These are phyloP conservation scores for Vigna reflexopilosa DNA, from an alignment of 306 rosid genomes.

Conservation along the genomic window DNA sequence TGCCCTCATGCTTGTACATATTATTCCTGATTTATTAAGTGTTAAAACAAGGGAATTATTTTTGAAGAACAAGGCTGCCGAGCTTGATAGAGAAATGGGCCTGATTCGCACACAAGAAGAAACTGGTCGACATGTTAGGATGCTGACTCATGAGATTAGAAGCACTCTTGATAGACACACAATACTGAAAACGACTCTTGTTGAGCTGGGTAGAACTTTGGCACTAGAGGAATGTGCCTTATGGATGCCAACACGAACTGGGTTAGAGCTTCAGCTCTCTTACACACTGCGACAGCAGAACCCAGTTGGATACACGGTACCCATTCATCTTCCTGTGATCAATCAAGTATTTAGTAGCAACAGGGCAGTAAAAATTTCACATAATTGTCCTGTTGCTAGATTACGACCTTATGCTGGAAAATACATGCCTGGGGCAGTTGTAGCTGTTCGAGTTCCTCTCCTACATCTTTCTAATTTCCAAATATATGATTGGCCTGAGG, in stretches of 20 bases:
- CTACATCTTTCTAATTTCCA: slow-evolving; percentile 94
- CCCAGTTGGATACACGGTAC: slow-evolving; percentile 90
- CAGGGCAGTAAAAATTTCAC: slow-evolving; percentile 73
- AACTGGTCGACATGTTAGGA: slow-evolving; percentile 85
- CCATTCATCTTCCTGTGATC: slow-evolving; percentile 92
- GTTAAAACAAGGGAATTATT: slow-evolving; percentile 77
- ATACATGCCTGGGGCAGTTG: slow-evolving; percentile 83
- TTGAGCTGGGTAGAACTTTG: slow-evolving; percentile 87
- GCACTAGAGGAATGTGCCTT: slow-evolving; percentile 94
- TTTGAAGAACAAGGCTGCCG: slow-evolving; percentile 84
- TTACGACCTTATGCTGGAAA: slow-evolving; percentile 74
- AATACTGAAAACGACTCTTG: slow-evolving; percentile 74
- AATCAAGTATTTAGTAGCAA: slow-evolving; percentile 83
- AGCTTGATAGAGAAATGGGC: slow-evolving; percentile 87
- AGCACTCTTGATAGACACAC: slow-evolving; percentile 84
- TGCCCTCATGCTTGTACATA: slow-evolving; percentile 84
- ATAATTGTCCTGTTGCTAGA: slow-evolving; percentile 88
- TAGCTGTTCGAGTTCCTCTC: slow-evolving; percentile 96
- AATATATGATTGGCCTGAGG: slow-evolving; percentile 97
- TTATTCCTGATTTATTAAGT: slow-evolving; percentile 81
- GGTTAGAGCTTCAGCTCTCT: slow-evolving; percentile 94
- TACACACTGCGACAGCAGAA: slow-evolving; percentile 94
- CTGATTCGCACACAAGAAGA: slow-evolving; percentile 82
- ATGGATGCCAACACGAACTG: slow-evolving; percentile 98
- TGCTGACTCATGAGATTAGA: slow-evolving; percentile 84